Evolutionary conservation across 495 filamentous ascomycete species (phyloP).

Genomic region (Penicillium manginii): DNA sequence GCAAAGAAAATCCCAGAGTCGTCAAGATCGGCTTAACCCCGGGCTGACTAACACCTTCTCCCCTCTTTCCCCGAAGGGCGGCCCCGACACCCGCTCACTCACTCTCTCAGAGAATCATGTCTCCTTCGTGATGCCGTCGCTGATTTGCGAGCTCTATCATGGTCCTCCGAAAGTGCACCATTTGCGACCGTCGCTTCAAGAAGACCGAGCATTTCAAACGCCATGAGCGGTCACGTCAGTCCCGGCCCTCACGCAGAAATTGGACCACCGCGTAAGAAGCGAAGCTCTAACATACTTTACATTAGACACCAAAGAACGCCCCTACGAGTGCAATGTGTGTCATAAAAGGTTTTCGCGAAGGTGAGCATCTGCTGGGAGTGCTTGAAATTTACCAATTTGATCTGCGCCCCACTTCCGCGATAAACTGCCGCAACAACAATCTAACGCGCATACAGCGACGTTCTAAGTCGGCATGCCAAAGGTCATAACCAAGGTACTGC

Average conservation of each 20-base stretch:
- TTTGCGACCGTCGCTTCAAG: slow-evolving; percentile 56
- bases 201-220: slow-evolving; percentile 61
- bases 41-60: slow-evolving; percentile 22
- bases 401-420: neutral
- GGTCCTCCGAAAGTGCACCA: slow-evolving; percentile 54
- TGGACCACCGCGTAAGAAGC: neutral
- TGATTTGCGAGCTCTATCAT: slow-evolving; percentile 36
- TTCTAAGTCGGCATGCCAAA: slow-evolving; percentile 56
- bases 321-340: slow-evolving; percentile 56
- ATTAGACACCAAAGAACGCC: slow-evolving; percentile 57
- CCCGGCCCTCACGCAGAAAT: slow-evolving; percentile 1
- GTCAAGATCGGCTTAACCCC: slow-evolving; percentile 21
- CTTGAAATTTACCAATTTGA: neutral
- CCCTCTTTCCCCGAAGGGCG: slow-evolving; percentile 9
- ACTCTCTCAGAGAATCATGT: slow-evolving; percentile 7
- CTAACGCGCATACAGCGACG: slow-evolving; percentile 45
- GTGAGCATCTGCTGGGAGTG: slow-evolving; percentile 26
- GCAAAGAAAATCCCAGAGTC: slow-evolving; percentile 1
- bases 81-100: neutral
- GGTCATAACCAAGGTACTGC: slow-evolving; percentile 42
- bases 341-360: slow-evolving; percentile 58
- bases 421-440: slow-evolving; percentile 5
- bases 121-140: slow-evolving; percentile 14
- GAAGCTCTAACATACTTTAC: slow-evolving; percentile 10
- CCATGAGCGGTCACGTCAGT: slow-evolving; percentile 58